These are phyloP conservation scores for Novymonas esmeraldas DNA, from an alignment of 208 protist species.

Conservation along the genomic window DNA sequence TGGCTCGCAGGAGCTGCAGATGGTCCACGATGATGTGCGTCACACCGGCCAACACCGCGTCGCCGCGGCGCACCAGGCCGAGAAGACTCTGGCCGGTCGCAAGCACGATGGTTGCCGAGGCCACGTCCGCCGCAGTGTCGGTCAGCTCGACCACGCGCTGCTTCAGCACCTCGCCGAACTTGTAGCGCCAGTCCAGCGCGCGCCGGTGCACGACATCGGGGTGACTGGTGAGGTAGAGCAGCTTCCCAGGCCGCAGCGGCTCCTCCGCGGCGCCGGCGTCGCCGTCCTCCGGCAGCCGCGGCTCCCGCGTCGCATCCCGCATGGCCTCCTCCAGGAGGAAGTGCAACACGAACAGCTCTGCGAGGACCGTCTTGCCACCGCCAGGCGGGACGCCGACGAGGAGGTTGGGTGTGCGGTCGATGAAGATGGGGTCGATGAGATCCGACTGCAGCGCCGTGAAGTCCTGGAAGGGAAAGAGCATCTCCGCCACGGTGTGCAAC, in stretches of 20 bases:
- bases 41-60: slow-evolving; percentile 47
- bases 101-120: slow-evolving; percentile 64
- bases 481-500: slow-evolving; percentile 74
- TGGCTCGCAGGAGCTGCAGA: slow-evolving; percentile 75
- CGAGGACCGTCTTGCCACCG: slow-evolving; percentile 94
- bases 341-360: slow-evolving; percentile 85
- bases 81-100: slow-evolving; percentile 52
- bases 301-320: slow-evolving; percentile 27
- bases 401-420: slow-evolving; percentile 93
- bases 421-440: slow-evolving; percentile 92
- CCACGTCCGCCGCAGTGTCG: slow-evolving; percentile 22
- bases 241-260: slow-evolving; percentile 34
- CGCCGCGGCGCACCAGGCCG: slow-evolving; percentile 50
- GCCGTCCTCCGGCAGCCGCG: background rate
- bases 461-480: slow-evolving; percentile 91
- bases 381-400: slow-evolving; percentile 96
- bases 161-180: slow-evolving; percentile 75
- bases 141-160: slow-evolving; percentile 58
- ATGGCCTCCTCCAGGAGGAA: slow-evolving; percentile 73
- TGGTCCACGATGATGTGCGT: slow-evolving; percentile 87
- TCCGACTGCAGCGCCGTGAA: slow-evolving; percentile 97
- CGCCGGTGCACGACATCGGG: slow-evolving; percentile 71
- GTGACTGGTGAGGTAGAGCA: slow-evolving; percentile 85
- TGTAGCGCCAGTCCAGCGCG: slow-evolving; percentile 81
- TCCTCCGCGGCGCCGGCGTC: background rate